These are phyloP conservation scores for Aspergillaceae sp. DNA, from an alignment of 2,329 filamentous ascomycete species.

Conservation along the genomic window DNA sequence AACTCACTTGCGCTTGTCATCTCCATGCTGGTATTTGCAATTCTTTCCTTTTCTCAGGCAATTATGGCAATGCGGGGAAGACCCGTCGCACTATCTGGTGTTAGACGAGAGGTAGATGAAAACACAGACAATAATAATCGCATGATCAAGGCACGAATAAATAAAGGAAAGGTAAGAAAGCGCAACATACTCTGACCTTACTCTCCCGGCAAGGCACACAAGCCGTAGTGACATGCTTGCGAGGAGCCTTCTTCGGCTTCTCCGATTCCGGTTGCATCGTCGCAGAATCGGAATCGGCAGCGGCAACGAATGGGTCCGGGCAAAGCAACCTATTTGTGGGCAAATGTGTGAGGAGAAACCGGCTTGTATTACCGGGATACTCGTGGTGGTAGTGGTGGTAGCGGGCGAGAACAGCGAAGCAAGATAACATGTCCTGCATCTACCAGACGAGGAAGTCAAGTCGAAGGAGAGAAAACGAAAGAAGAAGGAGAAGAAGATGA, in stretches of 20 bases:
- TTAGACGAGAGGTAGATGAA: constrained; percentile 1
- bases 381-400: background rate
- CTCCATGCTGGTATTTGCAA: constrained; percentile 33
- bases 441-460: background rate
- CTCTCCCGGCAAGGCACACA: constrained; percentile 40
- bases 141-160: background rate
- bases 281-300: background rate
- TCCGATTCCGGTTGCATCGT: constrained; percentile 18
- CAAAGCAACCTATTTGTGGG: background rate
- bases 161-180: background rate
- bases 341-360: background rate
- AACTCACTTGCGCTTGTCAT: constrained; percentile 34
- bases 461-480: background rate
- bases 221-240: constrained; percentile 39
- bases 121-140: background rate
- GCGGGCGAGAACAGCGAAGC: background rate
- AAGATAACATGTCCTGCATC: background rate
- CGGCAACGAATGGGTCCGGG: background rate
- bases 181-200: constrained; percentile 33
- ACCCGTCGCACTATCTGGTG: constrained; percentile 27
- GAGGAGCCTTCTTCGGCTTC: constrained; percentile 22
- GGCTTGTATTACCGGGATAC: background rate
- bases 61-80: constrained; percentile 30
- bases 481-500: background rate
- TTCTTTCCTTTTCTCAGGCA: constrained; percentile 31